Conservation (phyloP, 2,329 filamentous ascomycete species). For the Xylariaceae sp. region DNA sequence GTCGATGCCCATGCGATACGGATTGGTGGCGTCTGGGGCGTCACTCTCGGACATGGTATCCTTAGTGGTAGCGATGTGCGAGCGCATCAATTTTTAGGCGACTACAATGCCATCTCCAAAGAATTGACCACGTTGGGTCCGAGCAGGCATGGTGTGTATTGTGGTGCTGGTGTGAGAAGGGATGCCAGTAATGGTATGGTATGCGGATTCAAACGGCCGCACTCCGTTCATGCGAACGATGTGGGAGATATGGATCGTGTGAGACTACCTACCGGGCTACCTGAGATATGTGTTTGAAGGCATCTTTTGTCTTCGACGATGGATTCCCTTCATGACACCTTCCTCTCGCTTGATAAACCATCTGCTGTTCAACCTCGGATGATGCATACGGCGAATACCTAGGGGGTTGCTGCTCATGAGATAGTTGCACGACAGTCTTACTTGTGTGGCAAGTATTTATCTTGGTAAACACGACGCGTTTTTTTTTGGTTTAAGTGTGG, state of each 20-base stretch:
- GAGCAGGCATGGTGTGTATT: constrained; percentile 40
- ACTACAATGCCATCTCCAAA: constrained; percentile 37
- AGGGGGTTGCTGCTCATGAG: no score
- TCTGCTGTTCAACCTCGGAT: neutral
- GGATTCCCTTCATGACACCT: no score
- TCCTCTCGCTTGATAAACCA: no score
- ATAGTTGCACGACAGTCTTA: no score
- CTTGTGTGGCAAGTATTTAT: no score
- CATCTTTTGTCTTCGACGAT: no score
- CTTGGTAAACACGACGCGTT: no score
- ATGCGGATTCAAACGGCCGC: constrained; percentile 12
- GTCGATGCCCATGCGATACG: constrained; percentile 57
- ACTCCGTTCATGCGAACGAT: neutral
- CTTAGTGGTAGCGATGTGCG: constrained; percentile 50
- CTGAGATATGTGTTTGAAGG: neutral
- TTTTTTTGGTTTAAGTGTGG: neutral
- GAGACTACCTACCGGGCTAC: neutral
- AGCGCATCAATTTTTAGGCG: constrained; percentile 62
- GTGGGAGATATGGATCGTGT: neutral
- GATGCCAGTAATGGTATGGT: constrained; percentile 1
- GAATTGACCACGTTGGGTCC: constrained; percentile 49
- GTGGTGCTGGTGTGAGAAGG: constrained; percentile 7
- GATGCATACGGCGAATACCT: no score
- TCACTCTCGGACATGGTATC: constrained; percentile 66
- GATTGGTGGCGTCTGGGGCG: constrained; percentile 57